A percentile compares a stretch with the other conserved stretches of the same genome.
These are phyloP conservation scores for Fusarium kyushuense DNA, from an alignment of 2,329 filamentous ascomycete genomes.

Conservation along the genomic window DNA sequence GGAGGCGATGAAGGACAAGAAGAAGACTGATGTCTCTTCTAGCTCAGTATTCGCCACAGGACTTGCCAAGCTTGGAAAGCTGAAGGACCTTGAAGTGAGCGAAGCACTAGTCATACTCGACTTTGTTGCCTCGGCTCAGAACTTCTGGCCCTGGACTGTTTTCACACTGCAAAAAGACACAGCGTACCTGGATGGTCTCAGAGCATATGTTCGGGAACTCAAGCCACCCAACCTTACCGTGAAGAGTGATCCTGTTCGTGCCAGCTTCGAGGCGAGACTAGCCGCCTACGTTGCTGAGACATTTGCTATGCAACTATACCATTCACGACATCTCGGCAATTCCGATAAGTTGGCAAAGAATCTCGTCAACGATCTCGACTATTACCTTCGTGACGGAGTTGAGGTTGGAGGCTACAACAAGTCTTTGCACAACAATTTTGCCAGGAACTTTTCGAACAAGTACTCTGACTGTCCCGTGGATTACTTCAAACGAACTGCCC, in stretches of 20 bases:
- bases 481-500: conserved; percentile 81
- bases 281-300: conserved; percentile 88
- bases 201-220: conserved; percentile 74
- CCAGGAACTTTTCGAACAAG: conserved; percentile 83
- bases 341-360: conserved; percentile 73
- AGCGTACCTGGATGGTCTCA: conserved; percentile 77
- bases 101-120: conserved; percentile 82
- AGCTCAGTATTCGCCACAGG: conserved; percentile 81
- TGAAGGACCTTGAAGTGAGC: conserved; percentile 72
- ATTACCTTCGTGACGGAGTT: conserved; percentile 83
- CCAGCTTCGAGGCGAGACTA: conserved; percentile 75
- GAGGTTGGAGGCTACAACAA: conserved; percentile 85
- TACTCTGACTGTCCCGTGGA: conserved; percentile 80
- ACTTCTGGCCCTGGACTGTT: conserved; percentile 96
- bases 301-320: conserved; percentile 90
- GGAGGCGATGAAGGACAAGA: conserved; percentile 72
- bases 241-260: conserved; percentile 66
- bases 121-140: conserved; percentile 89
- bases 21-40: conserved; percentile 61
- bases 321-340: conserved; percentile 81
- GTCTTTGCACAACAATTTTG: conserved; percentile 87
- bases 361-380: conserved; percentile 80
- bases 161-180: conserved; percentile 80
- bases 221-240: conserved; percentile 64
- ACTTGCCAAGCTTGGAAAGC: conserved; percentile 74